Conservation (phyloP, 352 stramenopile genomes). For the Phytopythium boreale region DNA sequence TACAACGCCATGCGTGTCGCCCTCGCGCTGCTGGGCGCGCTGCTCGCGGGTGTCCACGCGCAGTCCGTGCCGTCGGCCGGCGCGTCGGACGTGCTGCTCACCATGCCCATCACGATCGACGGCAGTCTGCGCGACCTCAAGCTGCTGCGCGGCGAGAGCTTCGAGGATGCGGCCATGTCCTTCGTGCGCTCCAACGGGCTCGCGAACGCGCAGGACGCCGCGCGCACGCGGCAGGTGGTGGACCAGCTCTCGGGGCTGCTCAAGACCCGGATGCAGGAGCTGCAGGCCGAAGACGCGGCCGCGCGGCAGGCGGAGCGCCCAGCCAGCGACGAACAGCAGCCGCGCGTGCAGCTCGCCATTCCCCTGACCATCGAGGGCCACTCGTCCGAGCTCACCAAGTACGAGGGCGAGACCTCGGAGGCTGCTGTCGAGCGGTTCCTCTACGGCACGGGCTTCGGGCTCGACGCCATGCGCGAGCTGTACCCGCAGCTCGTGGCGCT, state of each 20-base stretch:
- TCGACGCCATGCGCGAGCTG: constrained; percentile 61
- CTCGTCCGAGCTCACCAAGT: constrained; percentile 49
- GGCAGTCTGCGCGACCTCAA: constrained; percentile 56
- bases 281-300: constrained; percentile 23
- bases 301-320: constrained; percentile 3
- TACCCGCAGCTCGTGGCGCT: constrained; percentile 57
- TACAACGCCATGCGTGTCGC: constrained; percentile 1
- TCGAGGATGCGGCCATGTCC: constrained; percentile 52
- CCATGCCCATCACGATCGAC: constrained; percentile 62
- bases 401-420: constrained; percentile 53
- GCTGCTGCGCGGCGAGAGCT: constrained; percentile 65
- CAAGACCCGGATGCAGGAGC: constrained; percentile 55
- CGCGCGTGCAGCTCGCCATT: constrained; percentile 55
- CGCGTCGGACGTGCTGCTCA: constrained; percentile 55
- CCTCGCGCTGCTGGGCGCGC: constrained; percentile 24
- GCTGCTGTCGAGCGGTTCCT: constrained; percentile 68
- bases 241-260: constrained; percentile 66
- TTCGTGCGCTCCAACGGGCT: constrained; percentile 69
- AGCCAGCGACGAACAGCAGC: constrained; percentile 10
- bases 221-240: constrained; percentile 48
- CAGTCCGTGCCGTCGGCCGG: constrained; percentile 24
- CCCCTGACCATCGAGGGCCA: constrained; percentile 55
- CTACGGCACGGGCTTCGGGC: constrained; percentile 45
- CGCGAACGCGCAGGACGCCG: constrained; percentile 41
- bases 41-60: constrained; percentile 12